These are phyloP conservation scores for Solanum pennellii DNA, from an alignment of 257 asterid genomes.

Conservation along the genomic window DNA sequence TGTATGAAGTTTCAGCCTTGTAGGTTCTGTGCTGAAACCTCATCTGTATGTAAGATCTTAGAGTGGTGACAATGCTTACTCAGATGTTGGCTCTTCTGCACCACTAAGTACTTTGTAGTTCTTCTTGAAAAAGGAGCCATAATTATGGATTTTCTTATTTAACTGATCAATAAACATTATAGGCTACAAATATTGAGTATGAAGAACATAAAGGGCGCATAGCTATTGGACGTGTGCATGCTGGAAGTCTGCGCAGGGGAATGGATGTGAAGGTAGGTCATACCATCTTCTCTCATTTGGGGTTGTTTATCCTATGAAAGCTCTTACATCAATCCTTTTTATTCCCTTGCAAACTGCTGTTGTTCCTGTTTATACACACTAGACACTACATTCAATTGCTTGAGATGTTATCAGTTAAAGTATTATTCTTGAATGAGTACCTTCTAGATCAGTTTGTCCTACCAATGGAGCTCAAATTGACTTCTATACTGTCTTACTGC, in stretches of 20 bases:
- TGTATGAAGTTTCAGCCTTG: neutral
- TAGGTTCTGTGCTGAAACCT: neutral
- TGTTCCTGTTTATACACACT: neutral
- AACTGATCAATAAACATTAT: slow-evolving; percentile 3
- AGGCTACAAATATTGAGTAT: slow-evolving; percentile 95
- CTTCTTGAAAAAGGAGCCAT: neutral
- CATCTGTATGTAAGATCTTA: neutral
- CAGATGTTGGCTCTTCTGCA: neutral
- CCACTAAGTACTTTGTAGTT: neutral
- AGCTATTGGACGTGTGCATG: slow-evolving; percentile 96
- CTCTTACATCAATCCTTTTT: neutral
- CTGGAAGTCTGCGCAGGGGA: slow-evolving; percentile 76
- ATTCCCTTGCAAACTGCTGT: neutral
- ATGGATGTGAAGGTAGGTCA: slow-evolving; percentile 83
- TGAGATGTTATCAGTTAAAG: neutral
- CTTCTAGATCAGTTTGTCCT: neutral
- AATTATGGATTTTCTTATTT: neutral
- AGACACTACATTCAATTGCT: neutral
- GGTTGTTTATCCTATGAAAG: neutral
- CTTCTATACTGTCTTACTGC: neutral
- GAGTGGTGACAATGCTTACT: neutral
- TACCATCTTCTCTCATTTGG: neutral
- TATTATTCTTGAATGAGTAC: neutral
- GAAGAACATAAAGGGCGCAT: slow-evolving; percentile 98
- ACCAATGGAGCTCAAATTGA: neutral